Evolutionary conservation across 2,329 filamentous ascomycete genomes (phyloP).

Genomic region (Zymoseptoria brevis): DNA sequence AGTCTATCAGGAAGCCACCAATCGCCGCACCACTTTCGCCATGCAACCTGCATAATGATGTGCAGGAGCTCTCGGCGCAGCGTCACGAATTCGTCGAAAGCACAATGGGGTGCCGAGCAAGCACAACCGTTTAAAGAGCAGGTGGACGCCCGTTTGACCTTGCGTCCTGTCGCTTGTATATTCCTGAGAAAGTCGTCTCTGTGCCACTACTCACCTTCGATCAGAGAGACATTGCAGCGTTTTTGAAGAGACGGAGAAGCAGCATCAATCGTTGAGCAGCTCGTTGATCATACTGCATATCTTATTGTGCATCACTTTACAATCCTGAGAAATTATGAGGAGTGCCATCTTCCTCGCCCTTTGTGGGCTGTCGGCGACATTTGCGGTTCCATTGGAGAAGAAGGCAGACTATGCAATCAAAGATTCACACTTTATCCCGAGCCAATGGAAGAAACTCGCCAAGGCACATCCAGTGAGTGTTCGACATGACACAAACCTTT

Average conservation of each 20-base stretch:
- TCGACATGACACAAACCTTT: not conserved
- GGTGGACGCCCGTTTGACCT: not conserved
- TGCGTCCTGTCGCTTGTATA: not conserved
- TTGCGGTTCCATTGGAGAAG: conserved; percentile 10
- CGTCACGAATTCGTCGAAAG: not conserved
- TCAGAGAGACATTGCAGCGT: not conserved
- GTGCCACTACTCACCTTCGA: not conserved
- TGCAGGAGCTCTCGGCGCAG: not conserved
- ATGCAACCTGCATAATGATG: not conserved
- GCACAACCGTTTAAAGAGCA: not conserved
- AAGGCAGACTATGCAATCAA: conserved; percentile 12
- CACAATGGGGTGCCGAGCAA: not conserved
- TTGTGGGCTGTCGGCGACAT: not conserved
- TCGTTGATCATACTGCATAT: not conserved
- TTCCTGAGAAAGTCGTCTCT: not conserved
- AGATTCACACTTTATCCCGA: conserved; percentile 12
- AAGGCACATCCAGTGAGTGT: conserved; percentile 10
- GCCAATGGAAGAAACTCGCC: conserved; percentile 11
- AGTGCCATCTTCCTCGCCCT: not conserved
- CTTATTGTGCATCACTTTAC: not conserved
- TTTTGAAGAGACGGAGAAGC: not conserved
- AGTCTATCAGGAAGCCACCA: not conserved
- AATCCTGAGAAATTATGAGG: not conserved
- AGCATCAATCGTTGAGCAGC: not conserved
- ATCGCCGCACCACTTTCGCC: not conserved